Conservation (phyloP, 2,329 filamentous ascomycete species). For the Fusarium longipes region DNA sequence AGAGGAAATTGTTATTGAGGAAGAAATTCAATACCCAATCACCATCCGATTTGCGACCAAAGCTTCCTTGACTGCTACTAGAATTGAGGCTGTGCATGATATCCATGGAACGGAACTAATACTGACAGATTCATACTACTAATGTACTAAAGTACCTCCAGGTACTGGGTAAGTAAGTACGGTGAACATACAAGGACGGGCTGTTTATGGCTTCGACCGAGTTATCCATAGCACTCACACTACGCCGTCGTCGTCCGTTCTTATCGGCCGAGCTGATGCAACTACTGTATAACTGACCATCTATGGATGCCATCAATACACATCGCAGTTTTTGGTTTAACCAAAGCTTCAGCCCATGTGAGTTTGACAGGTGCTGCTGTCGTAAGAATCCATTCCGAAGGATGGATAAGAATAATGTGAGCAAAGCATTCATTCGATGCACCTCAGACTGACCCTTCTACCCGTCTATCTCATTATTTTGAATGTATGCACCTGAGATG, state of each 20-base stretch:
- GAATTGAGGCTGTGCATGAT: slow-evolving; percentile 18
- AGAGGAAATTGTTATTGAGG: slow-evolving; percentile 14
- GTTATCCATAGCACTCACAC: neutral
- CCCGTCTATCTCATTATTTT: neutral
- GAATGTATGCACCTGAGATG: neutral
- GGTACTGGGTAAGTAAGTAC: too few relatives aligned
- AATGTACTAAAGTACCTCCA: too few relatives aligned
- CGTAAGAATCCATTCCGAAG: neutral
- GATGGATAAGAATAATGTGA: neutral
- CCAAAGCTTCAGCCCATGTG: neutral
- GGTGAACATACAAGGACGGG: neutral
- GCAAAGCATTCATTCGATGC: neutral
- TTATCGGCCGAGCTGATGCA: slow-evolving; percentile 5
- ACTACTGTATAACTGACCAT: neutral
- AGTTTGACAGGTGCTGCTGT: slow-evolving; percentile 19
- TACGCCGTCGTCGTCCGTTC: neutral
- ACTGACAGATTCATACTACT: too few relatives aligned
- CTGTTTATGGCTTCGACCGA: neutral
- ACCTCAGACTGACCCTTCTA: neutral
- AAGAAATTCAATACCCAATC: slow-evolving; percentile 16
- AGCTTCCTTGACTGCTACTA: neutral
- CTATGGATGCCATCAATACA: slow-evolving; percentile 4
- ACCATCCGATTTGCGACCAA: neutral
- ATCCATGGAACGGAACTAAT: too few relatives aligned
- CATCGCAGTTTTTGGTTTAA: neutral